Percentiles rank a stretch among this genome's conserved stretches.
Evolutionary conservation across 306 rosid genomes (phyloP).

Genomic region (Mucuna pruriens): DNA sequence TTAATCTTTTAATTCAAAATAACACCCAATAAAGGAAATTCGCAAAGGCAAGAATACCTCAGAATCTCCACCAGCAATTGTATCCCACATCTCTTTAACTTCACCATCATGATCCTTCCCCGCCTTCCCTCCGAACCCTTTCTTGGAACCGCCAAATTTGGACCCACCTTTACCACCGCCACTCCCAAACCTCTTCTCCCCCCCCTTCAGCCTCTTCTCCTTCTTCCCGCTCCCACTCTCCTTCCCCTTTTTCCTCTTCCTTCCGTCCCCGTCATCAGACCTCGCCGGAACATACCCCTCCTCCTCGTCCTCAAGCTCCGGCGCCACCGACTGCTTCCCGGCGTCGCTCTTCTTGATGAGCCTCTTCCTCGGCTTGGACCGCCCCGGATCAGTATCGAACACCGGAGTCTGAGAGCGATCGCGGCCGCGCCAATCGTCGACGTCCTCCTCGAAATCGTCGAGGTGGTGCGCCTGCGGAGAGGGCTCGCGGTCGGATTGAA

Average conservation of each 20-base stretch:
- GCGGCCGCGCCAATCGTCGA: constrained; percentile 59
- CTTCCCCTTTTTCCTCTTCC: constrained; percentile 58
- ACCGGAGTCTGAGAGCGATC: constrained; percentile 87
- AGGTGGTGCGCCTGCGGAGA: constrained; percentile 70
- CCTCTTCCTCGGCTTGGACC: constrained; percentile 84
- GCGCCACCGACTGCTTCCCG: constrained; percentile 51
- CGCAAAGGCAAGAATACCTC: constrained; percentile 58
- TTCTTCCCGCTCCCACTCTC: constrained; percentile 63
- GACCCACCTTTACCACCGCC: constrained; percentile 57
- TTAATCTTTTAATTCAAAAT: neutral
- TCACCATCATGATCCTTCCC: constrained; percentile 89
- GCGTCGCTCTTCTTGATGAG: constrained; percentile 72
- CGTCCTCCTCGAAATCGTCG: constrained; percentile 60
- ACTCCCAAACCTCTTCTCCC: constrained; percentile 63
- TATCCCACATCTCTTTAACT: constrained; percentile 98
- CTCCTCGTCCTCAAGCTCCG: constrained; percentile 57
- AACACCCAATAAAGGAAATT: neutral
- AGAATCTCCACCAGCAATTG: constrained; percentile 83
- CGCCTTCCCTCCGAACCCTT: constrained; percentile 65
- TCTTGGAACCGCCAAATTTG: constrained; percentile 54
- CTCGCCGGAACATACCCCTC: constrained; percentile 50
- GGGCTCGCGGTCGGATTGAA: constrained; percentile 71
- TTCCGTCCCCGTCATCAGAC: constrained; percentile 50
- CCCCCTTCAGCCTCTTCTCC: constrained; percentile 79
- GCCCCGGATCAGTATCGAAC: constrained; percentile 58